Conservation (phyloP, 1,139 yeast species). For the Magnusiomyces fungicola region DNA sequence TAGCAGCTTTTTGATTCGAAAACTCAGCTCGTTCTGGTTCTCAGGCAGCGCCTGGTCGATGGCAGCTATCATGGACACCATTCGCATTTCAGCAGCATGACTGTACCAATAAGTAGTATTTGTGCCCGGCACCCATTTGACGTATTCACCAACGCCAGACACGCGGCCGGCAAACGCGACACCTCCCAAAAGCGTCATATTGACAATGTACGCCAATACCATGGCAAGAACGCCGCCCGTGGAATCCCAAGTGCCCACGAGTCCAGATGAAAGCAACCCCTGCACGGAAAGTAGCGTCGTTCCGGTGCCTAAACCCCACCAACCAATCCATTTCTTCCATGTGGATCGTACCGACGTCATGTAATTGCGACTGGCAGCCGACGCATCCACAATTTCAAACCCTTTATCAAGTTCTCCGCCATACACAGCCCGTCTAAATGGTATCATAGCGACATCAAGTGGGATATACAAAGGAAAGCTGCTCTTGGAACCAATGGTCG, state of each 20-base stretch:
- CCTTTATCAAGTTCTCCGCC: slow-evolving; percentile 55
- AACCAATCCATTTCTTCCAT: slow-evolving; percentile 23
- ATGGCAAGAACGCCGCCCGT: slow-evolving; percentile 45
- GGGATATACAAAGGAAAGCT: slow-evolving; percentile 4
- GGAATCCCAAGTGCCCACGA: slow-evolving; percentile 37
- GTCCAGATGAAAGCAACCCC: slow-evolving; percentile 28
- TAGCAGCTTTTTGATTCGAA: slow-evolving; percentile 28
- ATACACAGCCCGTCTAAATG: slow-evolving; percentile 53
- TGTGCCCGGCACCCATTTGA: slow-evolving; percentile 61
- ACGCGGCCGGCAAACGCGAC: slow-evolving; percentile 51
- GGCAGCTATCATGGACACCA: slow-evolving; percentile 59
- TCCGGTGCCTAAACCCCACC: slow-evolving; percentile 33
- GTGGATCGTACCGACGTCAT: slow-evolving; percentile 22
- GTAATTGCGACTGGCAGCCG: slow-evolving; percentile 45
- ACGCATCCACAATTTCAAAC: slow-evolving; percentile 49
- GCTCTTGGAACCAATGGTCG: background rate
- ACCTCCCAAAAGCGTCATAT: slow-evolving; percentile 47
- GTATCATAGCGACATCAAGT: slow-evolving; percentile 45
- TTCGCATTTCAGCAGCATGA: slow-evolving; percentile 61
- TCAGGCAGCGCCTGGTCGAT: slow-evolving; percentile 44
- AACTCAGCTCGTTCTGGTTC: slow-evolving; percentile 34
- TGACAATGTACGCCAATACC: slow-evolving; percentile 55
- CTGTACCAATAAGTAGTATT: slow-evolving; percentile 57
- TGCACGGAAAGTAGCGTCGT: slow-evolving; percentile 31
- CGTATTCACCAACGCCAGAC: slow-evolving; percentile 51